Base-by-base conservation (phyloP, 352 stramenopile species). In the Pythium phragmiticola region DNA sequence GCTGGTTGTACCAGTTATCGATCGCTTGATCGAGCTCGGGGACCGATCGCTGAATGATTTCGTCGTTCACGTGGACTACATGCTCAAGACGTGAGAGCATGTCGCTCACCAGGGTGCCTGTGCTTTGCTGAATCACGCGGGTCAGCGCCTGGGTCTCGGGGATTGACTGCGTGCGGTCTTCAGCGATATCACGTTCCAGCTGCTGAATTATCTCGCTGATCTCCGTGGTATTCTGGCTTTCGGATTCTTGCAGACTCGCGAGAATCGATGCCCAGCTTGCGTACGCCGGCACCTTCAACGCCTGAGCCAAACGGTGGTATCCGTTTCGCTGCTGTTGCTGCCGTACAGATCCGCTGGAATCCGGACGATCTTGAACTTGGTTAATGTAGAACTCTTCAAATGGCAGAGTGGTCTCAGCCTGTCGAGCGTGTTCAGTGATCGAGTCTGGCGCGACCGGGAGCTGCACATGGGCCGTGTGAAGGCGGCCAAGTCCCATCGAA, bases 381-480 rank as follows among this genome's bases (percentile, higher is more conserved):
- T 74, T 72, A 63, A 80, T 78, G 43, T 76, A 74, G 13, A 84
- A 69, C 8, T 77, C 63, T 7, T 75, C 56, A 30, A 76, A 74
- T 1, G 75, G 66, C 28, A 76, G 41, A 6, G 51, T 19, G 16
- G 66, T 43, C 11, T 54, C 28, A 7, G 57, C 43, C 26, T 48
- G 49, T 7, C 43, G 62, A 4, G 48, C 43, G 12, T 60, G 12
- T 9, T 62, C 39, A 16, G 28, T 28, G 9, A 57, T 51, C 14
- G 56, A 42, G 13, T 42, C 14, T 19, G 47, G 43, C 41, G 33
- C 19, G 7, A 70, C 39, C 0, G 45, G 17, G 5, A 72, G 60
- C 16, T 63, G 58, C 36, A 59, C 68, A 3, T 62, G 17, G 0
- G 56, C 68, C 9, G 50, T 67, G 17, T 80, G 73, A 0, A 75